A percentile compares a stretch with the other conserved stretches of the same genome.
Evolutionary conservation across 2,329 filamentous ascomycete species (phyloP).

Genomic region (Beauveria australis): DNA sequence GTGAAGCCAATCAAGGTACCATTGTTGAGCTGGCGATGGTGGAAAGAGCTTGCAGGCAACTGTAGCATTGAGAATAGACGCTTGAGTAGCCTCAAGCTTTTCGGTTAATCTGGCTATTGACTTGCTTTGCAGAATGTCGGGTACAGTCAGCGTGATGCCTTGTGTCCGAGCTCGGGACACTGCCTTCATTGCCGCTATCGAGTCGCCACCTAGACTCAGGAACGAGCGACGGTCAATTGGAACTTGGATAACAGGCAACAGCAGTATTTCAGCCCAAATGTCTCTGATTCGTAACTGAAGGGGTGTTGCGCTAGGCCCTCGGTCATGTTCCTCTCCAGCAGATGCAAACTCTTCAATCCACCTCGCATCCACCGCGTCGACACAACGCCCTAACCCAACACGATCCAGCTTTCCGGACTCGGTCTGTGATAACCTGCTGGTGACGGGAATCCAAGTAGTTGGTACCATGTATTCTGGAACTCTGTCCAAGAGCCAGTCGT

Average conservation of each 20-base stretch:
- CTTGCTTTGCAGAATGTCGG: background rate
- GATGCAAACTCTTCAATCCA: background rate
- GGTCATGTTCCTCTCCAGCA: background rate
- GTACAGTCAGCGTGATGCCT: constrained; percentile 11
- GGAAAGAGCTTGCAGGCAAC: background rate
- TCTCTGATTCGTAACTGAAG: constrained; percentile 20
- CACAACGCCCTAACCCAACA: background rate
- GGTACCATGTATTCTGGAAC: constrained; percentile 35
- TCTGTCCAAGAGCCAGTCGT: constrained; percentile 8
- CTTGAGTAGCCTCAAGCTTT: background rate
- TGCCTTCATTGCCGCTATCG: constrained; percentile 16
- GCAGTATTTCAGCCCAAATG: constrained; percentile 13
- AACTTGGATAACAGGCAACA: background rate
- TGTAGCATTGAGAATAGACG: background rate
- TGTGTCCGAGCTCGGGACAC: constrained; percentile 9
- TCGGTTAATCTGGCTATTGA: background rate
- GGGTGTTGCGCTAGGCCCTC: constrained; percentile 10
- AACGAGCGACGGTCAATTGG: constrained; percentile 10
- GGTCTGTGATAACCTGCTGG: constrained; percentile 9
- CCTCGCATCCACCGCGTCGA: background rate
- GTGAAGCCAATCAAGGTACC: background rate
- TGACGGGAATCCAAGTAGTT: constrained; percentile 34
- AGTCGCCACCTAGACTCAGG: constrained; percentile 16
- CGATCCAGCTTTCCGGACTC: constrained; percentile 29
- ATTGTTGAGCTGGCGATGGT: background rate